A percentile compares a stretch with the other conserved stretches of the same genome.
phyloP scores from a whole-genome alignment of 495 filamentous ascomycete species.

The Neurospora sp. region DNA sequence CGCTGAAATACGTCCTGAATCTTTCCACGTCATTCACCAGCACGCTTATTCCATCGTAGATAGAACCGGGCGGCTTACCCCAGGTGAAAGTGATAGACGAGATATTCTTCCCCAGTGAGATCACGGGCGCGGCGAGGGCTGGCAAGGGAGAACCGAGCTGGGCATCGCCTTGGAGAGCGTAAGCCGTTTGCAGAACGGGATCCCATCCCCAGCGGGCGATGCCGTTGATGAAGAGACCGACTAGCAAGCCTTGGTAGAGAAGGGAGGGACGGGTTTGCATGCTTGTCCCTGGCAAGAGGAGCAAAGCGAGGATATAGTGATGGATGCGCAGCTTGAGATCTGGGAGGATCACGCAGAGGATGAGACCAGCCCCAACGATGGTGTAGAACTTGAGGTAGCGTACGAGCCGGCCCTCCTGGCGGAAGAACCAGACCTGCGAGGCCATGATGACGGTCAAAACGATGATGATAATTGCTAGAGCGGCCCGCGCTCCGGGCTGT shows the following conservation, averaged over 20 bases:
- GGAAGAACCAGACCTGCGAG: constrained; percentile 66
- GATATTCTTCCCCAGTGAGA: constrained; percentile 24
- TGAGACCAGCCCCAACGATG: constrained; percentile 42
- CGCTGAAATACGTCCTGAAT: constrained; percentile 48
- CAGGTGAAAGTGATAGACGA: constrained; percentile 45
- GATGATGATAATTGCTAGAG: constrained; percentile 56
- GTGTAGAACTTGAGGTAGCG: constrained; percentile 64
- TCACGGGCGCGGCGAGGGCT: constrained; percentile 39
- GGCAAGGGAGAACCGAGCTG: constrained; percentile 63
- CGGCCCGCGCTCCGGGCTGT: constrained; percentile 66
- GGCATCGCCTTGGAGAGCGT: constrained; percentile 56
- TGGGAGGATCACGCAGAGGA: constrained; percentile 61
- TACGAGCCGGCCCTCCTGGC: constrained; percentile 58
- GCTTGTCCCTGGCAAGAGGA: constrained; percentile 73
- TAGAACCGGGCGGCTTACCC: constrained; percentile 44
- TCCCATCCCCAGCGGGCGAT: constrained; percentile 91
- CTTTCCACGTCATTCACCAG: constrained; percentile 93
- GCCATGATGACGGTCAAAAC: constrained; percentile 48
- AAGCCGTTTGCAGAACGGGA: constrained; percentile 74
- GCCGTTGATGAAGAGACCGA: constrained; percentile 89
- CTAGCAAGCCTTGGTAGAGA: constrained; percentile 71
- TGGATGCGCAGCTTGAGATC: constrained; percentile 84
- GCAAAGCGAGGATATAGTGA: constrained; percentile 82
- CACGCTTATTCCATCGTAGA: constrained; percentile 72
- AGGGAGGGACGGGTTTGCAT: constrained; percentile 71